Base-by-base conservation (phyloP, 805 yeast genomes). In the Schwanniomyces polymorphus region DNA sequence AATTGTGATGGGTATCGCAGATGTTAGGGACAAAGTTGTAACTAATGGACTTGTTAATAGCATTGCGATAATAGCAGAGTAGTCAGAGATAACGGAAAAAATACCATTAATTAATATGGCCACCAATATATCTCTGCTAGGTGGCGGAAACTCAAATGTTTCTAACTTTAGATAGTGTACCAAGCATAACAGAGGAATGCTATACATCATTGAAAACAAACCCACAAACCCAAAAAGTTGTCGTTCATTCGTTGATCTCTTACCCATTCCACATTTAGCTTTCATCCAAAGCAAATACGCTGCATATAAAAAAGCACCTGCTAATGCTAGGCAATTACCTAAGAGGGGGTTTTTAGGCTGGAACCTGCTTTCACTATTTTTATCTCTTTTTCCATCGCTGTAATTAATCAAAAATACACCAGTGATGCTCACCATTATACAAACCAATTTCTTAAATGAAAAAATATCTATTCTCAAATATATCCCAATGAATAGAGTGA, bases 1-100 rank as follows among this genome's bases (percentile, higher is more conserved):
- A 54, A 80, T 76, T 26, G 79, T 75, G 21, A 80, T 65, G 3
- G 85, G 85, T 29, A 80, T 78, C 0, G 78, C 74, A 0, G 80
- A 69, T 0, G 84, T 77, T 29, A 80, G 59, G 3, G 82, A 77
- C 33, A 80, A 63, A 3, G 82, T 69, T 2, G 81, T 74, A 12
- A 79, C 71, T 46, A 80, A 66, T 0, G 85, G 85, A 41, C 82
- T 77, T 0, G 84, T 80, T 34, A 79, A 63, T 17, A 80, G 57
- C 65, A 78, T 70, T 7, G 84, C 82, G 11, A 78, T 54, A n/a
- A 79, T 70, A 0, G 80, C 74, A 28, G 70, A 66, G 50, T 73
- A 80, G 52, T 80, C 85, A 0, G 82, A 78, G 6, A 76, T 55
- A 16, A 75, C 74, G 8, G 79, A 72, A 31, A 77, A 67, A 3